Percentiles rank a stretch among this genome's conserved stretches.
Conservation (phyloP, 2,329 filamentous ascomycete species). For the Penicillium corylophilum region DNA sequence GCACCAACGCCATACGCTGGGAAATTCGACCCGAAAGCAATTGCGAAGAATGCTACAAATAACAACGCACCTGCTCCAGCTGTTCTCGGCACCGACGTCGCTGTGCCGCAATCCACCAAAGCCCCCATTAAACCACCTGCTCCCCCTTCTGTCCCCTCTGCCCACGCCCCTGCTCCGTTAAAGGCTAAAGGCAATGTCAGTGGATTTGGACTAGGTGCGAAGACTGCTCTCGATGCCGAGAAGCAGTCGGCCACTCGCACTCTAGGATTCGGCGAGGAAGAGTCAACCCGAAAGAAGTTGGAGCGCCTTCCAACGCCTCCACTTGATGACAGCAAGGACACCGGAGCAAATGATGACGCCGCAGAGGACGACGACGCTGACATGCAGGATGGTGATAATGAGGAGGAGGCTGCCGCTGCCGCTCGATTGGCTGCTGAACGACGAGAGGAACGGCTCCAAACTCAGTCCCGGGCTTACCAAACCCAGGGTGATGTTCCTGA, state of each 20-base stretch:
- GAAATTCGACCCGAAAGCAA: conserved; percentile 85
- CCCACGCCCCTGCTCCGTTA: conserved; percentile 48
- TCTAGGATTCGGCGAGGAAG: conserved; percentile 84
- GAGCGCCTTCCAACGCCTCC: conserved; percentile 82
- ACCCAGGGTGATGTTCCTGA: conserved; percentile 26
- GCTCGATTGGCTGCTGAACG: conserved; percentile 82
- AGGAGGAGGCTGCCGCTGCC: conserved; percentile 84
- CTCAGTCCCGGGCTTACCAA: conserved; percentile 33
- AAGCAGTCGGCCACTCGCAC: conserved; percentile 70
- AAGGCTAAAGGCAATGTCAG: conserved; percentile 73
- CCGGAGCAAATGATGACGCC: conserved; percentile 57
- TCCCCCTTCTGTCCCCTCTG: conserved; percentile 35
- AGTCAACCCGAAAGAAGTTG: conserved; percentile 80
- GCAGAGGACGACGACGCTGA: conserved; percentile 73
- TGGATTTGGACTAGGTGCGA: conserved; percentile 76
- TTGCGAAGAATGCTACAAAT: conserved; percentile 72
- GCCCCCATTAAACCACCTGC: conserved; percentile 40
- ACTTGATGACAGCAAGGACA: conserved; percentile 60
- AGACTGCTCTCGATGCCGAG: conserved; percentile 63
- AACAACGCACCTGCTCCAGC: conserved; percentile 54
- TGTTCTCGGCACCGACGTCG: conserved; percentile 56
- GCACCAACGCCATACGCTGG: conserved; percentile 64
- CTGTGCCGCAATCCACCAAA: conserved; percentile 50
- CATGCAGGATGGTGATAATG: conserved; percentile 73
- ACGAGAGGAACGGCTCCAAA: conserved; percentile 66